Evolutionary conservation across 78 protist genomes (phyloP), one percentile per base, ranked within the genome.

Genomic region (Emiliania huxleyi): DNA sequence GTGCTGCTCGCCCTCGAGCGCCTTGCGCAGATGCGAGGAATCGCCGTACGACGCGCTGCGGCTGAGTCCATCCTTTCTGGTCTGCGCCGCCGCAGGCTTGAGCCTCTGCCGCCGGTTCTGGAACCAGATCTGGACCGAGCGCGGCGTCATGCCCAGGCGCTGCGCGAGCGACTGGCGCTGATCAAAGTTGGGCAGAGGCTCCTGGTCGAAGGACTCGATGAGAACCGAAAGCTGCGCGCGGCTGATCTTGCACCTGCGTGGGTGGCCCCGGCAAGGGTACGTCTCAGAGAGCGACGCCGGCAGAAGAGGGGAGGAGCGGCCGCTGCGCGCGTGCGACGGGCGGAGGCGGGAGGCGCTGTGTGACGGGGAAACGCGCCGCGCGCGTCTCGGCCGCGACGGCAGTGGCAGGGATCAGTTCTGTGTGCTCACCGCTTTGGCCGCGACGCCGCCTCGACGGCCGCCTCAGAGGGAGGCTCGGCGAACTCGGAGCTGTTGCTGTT

Each of bases 101-200:
- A 79, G 49, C 12, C 87, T 11, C 38, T 43, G 48, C 46, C 87
- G 87, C 8, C 87, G 25, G 87, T 79, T 79, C 52, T 79, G 87
- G 52, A 79, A 79, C 87, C 87, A 79, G 87, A 79, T 79, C 35
- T 79, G 87, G 52, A 79, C 87, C 3, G 87, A 79, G n/a, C 87
- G 87, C 33, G 52, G 87, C 52, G 87, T 79, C 87, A 79, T 79
- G 87, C 87, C 87, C 35, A 79, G 87, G 35, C 1, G 0, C 52
- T 79, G 5, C 26, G 87, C 87, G 52, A 79, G 85, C 15, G 46
- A 1, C 85, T 77, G 85, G 2, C 85, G 85, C 46, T 77, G 85
- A 22, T 77, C 85, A 48, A 77, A 77, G 46, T 77, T 77, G 33
- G 85, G 85, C 18, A 77, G 85, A 8, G 85, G 48, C 85, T 77